Evolutionary conservation across 2,329 filamentous ascomycete genomes (phyloP).

Genomic region (Ophiostoma sp.): DNA sequence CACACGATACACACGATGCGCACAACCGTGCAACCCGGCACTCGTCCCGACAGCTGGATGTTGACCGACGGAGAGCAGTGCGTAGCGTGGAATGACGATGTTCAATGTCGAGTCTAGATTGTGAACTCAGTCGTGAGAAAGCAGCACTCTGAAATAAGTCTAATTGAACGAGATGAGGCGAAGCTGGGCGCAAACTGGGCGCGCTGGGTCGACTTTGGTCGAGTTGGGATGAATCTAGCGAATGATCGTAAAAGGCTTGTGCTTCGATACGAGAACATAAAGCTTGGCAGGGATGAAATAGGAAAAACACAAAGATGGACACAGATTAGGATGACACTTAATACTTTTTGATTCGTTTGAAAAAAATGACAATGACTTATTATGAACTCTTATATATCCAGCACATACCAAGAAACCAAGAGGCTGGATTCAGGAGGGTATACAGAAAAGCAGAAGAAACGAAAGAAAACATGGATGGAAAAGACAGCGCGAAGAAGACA

Average conservation of each 20-base stretch:
- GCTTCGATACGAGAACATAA: background rate
- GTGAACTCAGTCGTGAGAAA: background rate
- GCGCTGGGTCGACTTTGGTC: background rate
- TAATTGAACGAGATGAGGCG: background rate
- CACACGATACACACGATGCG: background rate
- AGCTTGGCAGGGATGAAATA: background rate
- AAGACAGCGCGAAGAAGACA: background rate
- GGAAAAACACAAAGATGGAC: background rate
- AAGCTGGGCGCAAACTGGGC: background rate
- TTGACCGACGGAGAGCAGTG: background rate
- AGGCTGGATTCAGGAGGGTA: conserved; percentile 33
- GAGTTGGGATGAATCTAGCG: background rate
- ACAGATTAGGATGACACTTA: background rate
- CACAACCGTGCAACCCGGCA: background rate
- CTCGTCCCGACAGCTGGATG: background rate
- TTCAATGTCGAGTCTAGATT: background rate
- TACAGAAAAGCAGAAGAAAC: conserved; percentile 27
- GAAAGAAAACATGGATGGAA: background rate
- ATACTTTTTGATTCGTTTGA: background rate
- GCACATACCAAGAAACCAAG: conserved; percentile 26
- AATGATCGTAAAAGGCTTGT: background rate
- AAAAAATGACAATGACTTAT: conserved; percentile 15
- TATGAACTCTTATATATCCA: conserved; percentile 23
- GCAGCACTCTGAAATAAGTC: background rate
- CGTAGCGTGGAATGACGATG: background rate